A percentile compares a stretch with the other conserved stretches of the same genome.
These are phyloP conservation scores for Aspergillus diversus DNA, from an alignment of 495 filamentous ascomycete species.

Conservation along the genomic window DNA sequence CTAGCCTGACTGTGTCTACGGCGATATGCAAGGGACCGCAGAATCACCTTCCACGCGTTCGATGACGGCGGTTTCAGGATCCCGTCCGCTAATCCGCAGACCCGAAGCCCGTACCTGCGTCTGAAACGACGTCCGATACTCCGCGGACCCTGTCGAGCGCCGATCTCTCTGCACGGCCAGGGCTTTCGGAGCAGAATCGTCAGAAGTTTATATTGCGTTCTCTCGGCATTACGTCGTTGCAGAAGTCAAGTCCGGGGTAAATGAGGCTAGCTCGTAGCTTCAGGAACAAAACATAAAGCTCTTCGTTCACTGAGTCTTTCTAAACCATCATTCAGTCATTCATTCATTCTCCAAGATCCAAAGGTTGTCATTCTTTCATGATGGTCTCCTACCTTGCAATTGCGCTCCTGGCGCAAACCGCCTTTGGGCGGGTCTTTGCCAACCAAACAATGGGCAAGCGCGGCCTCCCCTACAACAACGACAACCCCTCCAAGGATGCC, in stretches of 20 bases:
- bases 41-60: background rate
- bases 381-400: no score
- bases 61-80: background rate
- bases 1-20: background rate
- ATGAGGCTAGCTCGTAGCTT: no score
- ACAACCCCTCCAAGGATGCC: slow-evolving; percentile 43
- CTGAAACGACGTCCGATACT: background rate
- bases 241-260: no score
- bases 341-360: no score
- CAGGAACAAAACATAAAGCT: no score
- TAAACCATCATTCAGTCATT: no score
- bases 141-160: background rate
- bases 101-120: background rate
- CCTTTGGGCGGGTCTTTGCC: no score
- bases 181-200: background rate
- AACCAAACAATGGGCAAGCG: slow-evolving; percentile 31
- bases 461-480: slow-evolving; percentile 71
- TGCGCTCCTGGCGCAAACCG: no score
- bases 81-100: background rate
- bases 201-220: background rate
- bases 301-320: no score
- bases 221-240: no score
- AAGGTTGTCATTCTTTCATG: no score
- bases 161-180: background rate
- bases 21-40: background rate